Percentiles rank a stretch among this genome's conserved stretches.
Conservation (phyloP, 1,284 basidiomycete species). For the Neolentinus lepideus region DNA sequence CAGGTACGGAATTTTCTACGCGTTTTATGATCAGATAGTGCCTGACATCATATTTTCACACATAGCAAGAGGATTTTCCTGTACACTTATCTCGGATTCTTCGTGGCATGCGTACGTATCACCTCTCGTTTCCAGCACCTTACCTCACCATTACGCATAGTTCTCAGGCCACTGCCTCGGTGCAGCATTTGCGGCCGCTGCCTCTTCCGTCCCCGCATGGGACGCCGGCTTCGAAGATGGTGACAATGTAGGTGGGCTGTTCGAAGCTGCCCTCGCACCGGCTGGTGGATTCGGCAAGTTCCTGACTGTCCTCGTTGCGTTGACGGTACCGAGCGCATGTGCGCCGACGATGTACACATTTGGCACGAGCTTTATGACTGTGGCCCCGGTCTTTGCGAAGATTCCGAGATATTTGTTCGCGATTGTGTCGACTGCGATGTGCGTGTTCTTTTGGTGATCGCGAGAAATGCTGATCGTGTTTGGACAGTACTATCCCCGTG, state of each 20-base stretch:
- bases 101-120: constrained; percentile 52
- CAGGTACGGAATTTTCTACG: constrained; percentile 29
- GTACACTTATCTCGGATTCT: constrained; percentile 70
- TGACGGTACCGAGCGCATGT: constrained; percentile 59
- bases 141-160: background rate
- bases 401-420: constrained; percentile 88
- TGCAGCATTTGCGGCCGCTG: constrained; percentile 62
- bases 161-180: constrained; percentile 57
- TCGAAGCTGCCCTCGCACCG: constrained; percentile 69
- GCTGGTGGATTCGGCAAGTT: constrained; percentile 79
- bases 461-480: background rate
- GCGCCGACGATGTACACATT: constrained; percentile 82
- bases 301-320: constrained; percentile 79
- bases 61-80: constrained; percentile 61
- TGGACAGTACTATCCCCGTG: constrained; percentile 38
- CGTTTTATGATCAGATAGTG: background rate
- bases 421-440: constrained; percentile 76
- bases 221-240: constrained; percentile 47
- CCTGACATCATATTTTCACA: background rate
- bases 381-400: constrained; percentile 55
- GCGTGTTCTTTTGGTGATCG: constrained; percentile 18
- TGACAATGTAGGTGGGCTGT: constrained; percentile 60
- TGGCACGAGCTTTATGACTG: constrained; percentile 75
- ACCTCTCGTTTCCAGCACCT: background rate
- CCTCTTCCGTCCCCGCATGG: constrained; percentile 64